phyloP scores from a whole-genome alignment of 2,329 filamentous ascomycete species.

The Chaetomiaceae sp. region DNA sequence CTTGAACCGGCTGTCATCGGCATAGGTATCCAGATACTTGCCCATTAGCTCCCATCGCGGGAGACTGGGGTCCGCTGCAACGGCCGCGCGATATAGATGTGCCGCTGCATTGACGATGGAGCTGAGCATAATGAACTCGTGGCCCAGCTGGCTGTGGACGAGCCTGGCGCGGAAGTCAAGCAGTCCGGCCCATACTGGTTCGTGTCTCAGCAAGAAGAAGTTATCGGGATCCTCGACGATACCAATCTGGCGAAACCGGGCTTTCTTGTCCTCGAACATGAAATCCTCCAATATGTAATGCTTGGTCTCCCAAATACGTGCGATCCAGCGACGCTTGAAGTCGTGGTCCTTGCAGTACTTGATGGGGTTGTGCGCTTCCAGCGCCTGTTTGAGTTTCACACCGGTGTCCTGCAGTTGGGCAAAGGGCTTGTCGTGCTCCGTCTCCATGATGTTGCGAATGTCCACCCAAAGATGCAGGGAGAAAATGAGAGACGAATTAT shows the following conservation, averaged over 20 bases:
- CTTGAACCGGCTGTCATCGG: conserved; percentile 15
- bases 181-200: conserved; percentile 28
- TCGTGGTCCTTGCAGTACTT: conserved; percentile 10
- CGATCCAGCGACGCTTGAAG: conserved; percentile 9
- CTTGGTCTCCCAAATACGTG: conserved; percentile 16
- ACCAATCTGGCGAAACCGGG: conserved; percentile 14
- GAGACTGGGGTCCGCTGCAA: conserved; percentile 3
- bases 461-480: conserved; percentile 31
- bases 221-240: conserved; percentile 18
- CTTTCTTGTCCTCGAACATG: conserved; percentile 21
- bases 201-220: conserved; percentile 22
- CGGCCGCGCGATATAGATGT: conserved; percentile 22
- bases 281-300: conserved; percentile 24
- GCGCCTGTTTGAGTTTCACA: conserved; percentile 9
- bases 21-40: conserved; percentile 17
- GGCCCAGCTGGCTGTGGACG: conserved; percentile 24
- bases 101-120: conserved; percentile 26
- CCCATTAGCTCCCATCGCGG: conserved; percentile 24
- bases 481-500: conserved; percentile 29
- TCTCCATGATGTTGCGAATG: conserved; percentile 32
- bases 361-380: conserved; percentile 15
- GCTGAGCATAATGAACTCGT: conserved; percentile 21
- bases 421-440: conserved; percentile 17
- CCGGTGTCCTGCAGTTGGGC: conserved; percentile 25
- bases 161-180: conserved; percentile 27